Evolutionary conservation across 2,329 filamentous ascomycete species (phyloP), one percentile per base, ranked within the genome.

Genomic region (Pyricularia sp.): DNA sequence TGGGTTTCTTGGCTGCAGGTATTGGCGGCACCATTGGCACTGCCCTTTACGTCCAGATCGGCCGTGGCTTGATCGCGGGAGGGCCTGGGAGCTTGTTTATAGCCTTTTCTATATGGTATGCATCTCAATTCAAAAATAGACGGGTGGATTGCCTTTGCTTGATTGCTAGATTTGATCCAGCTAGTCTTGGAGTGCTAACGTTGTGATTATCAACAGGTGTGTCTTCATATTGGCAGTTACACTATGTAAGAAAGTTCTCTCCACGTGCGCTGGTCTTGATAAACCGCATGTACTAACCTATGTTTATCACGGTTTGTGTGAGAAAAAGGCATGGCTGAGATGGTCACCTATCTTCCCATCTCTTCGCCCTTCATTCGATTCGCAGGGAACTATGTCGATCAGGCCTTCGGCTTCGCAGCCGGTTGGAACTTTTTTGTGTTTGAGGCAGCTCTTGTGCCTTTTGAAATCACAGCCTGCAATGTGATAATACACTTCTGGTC

Each of bases 281-380:
- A 14, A 65, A 36, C 6, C 9, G 3, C 63, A 12, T 65, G 1
- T 31, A 14, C 26, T n/a, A 28, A 65, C 63, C 1, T 11, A 10
- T 31, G 31, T 12, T 1, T 33, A 17, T 4, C 63, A 33, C 26
- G 63, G 63, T 30, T 26, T 64, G 26, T 25, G 63, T 33, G 17
- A 9, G 17, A 77, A 70, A 71, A 76, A 64, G 76, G 75, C 75
- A 86, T 91, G 80, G 88, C 89, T 14, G 91, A 93, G 76, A 92
- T 93, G 90, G 90, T 92, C 9, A 91, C 89, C 0, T 92, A 90
- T 72, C 80, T 92, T 2, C 91, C 91, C 9, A 91, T 93, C 68
- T 92, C 90, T 0, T 92, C 90, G 59, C 90, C 90, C 0, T 93
- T 94, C 76, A 91, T 93, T 75, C 88, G 89, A 30, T 92, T 93